phyloP scores from a whole-genome alignment of 2,329 filamentous ascomycete genomes.

The Ophiognomonia clavigignenti-juglandacearum region DNA sequence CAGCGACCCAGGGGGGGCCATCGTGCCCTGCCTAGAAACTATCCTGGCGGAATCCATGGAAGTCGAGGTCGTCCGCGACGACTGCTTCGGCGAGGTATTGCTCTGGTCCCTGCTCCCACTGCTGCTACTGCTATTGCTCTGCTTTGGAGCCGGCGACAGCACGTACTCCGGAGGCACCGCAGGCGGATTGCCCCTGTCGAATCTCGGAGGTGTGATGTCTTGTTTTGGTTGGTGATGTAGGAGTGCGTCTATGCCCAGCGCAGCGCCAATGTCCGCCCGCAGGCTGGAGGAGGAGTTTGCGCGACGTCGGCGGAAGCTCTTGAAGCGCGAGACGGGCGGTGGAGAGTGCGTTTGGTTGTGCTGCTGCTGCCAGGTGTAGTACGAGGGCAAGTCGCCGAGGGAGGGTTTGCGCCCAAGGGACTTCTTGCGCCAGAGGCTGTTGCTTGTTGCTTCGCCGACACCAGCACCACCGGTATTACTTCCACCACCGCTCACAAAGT shows the following conservation, averaged over 20 bases:
- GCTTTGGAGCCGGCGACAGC: conserved; percentile 38
- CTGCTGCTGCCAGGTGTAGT: conserved; percentile 13
- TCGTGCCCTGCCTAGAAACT: no score
- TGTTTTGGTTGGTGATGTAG: conserved; percentile 11
- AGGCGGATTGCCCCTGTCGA: conserved; percentile 44
- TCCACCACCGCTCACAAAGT: background rate
- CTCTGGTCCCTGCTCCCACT: background rate
- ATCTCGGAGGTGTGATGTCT: conserved; percentile 12
- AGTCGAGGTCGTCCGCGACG: background rate
- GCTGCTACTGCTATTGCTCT: conserved; percentile 1
- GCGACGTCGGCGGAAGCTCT: conserved; percentile 10
- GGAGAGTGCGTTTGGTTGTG: background rate
- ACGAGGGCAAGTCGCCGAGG: conserved; percentile 24
- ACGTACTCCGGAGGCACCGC: conserved; percentile 47
- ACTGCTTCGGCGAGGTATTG: background rate
- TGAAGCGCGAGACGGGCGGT: background rate
- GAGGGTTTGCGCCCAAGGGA: conserved; percentile 52
- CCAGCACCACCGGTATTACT: background rate
- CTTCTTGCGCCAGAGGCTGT: conserved; percentile 37
- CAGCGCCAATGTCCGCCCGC: conserved; percentile 7
- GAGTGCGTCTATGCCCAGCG: conserved; percentile 1
- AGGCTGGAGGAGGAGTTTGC: conserved; percentile 12
- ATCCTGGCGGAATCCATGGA: conserved; percentile 3
- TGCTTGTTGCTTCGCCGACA: conserved; percentile 3
- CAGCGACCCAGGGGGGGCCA: no score